phyloP scores from a whole-genome alignment of 2,329 filamentous ascomycete species.

The Cercospora zeina region DNA sequence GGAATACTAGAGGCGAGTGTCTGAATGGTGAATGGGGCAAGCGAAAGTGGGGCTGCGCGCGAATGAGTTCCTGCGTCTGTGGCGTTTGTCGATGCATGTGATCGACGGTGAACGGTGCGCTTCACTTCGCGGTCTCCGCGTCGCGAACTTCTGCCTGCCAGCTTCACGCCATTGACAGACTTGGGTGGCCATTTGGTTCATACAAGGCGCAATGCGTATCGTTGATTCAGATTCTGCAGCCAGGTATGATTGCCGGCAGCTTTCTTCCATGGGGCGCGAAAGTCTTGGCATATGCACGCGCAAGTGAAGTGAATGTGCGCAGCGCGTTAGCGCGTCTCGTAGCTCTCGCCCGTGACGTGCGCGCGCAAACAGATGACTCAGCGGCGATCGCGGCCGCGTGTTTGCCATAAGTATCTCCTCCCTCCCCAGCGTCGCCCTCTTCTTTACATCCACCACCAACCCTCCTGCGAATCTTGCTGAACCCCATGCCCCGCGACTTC shows the following conservation, averaged over 20 bases:
- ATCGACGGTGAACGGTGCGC: not conserved
- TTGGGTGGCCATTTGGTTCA: not conserved
- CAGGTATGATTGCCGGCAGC: not conserved
- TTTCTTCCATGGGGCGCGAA: not conserved
- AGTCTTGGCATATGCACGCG: constrained; percentile 1
- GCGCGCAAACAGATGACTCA: not conserved
- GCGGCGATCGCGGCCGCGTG: not conserved
- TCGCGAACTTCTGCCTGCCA: not conserved
- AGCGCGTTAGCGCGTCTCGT: not conserved
- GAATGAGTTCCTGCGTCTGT: not conserved
- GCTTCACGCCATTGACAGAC: not conserved
- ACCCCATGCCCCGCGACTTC: not conserved
- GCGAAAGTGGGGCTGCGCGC: not conserved
- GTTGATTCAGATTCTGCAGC: not conserved
- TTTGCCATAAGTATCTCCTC: not conserved
- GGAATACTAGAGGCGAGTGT: too few species aligned
- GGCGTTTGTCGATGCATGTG: not conserved
- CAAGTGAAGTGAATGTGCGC: constrained; percentile 6
- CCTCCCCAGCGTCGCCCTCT: not conserved
- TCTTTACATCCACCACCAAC: not conserved
- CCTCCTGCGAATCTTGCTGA: not conserved
- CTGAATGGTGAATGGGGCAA: too few species aligned
- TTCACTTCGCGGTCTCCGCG: not conserved
- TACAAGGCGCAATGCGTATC: not conserved
- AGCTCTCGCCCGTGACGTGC: not conserved